phyloP scores from a whole-genome alignment of 73 alveolate genomes.

The Tetrahymena borealis region DNA sequence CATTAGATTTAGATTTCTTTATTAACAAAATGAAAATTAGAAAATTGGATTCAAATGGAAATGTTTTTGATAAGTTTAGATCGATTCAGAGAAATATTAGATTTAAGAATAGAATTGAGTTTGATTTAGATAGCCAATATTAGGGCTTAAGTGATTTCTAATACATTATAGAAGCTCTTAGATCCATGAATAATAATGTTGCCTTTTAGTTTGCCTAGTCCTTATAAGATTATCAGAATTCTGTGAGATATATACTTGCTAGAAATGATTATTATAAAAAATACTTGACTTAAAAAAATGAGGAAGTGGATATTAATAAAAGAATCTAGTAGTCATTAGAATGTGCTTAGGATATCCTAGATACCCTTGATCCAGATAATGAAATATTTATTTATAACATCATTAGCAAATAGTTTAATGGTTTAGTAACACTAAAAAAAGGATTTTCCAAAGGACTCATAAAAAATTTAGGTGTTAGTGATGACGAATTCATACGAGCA shows the following conservation, averaged over 20 bases:
- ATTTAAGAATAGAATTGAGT: background rate
- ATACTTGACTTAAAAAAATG: background rate
- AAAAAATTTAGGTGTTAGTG: background rate
- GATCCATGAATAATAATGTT: background rate
- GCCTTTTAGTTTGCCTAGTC: background rate
- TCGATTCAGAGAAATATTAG: background rate
- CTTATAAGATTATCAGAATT: background rate
- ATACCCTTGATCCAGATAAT: background rate
- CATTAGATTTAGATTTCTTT: background rate
- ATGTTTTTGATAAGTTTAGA: background rate
- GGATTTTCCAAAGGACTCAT: background rate
- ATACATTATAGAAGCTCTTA: background rate
- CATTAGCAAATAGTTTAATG: background rate
- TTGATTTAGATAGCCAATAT: background rate
- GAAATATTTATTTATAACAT: background rate
- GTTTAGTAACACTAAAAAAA: background rate
- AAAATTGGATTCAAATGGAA: background rate
- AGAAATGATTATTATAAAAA: background rate
- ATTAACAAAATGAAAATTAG: background rate
- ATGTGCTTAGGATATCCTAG: background rate
- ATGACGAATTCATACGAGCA: background rate
- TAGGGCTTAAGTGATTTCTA: background rate
- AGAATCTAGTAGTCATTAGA: background rate
- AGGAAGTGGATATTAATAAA: background rate
- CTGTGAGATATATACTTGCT: background rate